Conservation (phyloP, 371 early-diverging fungal genomes). For the Mortierella sp. region DNA sequence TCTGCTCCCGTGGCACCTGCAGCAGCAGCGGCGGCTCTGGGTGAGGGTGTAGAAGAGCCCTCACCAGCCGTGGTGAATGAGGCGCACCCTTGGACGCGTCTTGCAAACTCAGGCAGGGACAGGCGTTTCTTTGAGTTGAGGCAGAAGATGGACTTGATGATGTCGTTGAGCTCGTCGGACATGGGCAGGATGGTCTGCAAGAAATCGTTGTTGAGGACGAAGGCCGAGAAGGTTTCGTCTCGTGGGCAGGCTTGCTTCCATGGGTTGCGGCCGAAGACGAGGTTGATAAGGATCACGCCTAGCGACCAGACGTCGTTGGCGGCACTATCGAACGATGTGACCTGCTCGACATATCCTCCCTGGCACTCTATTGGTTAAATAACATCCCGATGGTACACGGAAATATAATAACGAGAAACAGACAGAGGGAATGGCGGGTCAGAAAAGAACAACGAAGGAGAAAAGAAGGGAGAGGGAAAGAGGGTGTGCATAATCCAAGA, state of each 20-base stretch:
- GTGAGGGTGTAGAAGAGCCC: background rate
- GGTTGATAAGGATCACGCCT: conserved; percentile 86
- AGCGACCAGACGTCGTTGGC: conserved; percentile 90
- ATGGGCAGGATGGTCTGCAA: conserved; percentile 78
- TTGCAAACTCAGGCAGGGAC: conserved; percentile 70
- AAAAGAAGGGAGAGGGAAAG: background rate
- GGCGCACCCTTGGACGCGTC: conserved; percentile 68
- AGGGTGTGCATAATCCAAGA: conserved; percentile 21
- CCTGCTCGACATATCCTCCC: conserved; percentile 69
- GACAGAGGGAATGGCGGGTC: background rate
- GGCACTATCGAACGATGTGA: conserved; percentile 77
- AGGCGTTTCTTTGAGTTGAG: conserved; percentile 81
- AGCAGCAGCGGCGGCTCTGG: background rate
- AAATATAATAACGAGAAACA: background rate
- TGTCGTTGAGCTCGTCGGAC: conserved; percentile 77
- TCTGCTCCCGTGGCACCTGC: conserved; percentile 4
- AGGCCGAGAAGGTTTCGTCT: conserved; percentile 83
- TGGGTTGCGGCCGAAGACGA: conserved; percentile 84
- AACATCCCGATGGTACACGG: background rate
- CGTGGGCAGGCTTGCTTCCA: conserved; percentile 83
- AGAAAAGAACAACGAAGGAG: background rate
- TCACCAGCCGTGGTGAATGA: conserved; percentile 63
- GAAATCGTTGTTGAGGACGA: conserved; percentile 70
- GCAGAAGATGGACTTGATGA: conserved; percentile 81
- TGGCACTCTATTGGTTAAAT: conserved; percentile 75